These are phyloP conservation scores for Pestalotiopsis sp. DNA, from an alignment of 2,329 filamentous ascomycete genomes.

Conservation along the genomic window DNA sequence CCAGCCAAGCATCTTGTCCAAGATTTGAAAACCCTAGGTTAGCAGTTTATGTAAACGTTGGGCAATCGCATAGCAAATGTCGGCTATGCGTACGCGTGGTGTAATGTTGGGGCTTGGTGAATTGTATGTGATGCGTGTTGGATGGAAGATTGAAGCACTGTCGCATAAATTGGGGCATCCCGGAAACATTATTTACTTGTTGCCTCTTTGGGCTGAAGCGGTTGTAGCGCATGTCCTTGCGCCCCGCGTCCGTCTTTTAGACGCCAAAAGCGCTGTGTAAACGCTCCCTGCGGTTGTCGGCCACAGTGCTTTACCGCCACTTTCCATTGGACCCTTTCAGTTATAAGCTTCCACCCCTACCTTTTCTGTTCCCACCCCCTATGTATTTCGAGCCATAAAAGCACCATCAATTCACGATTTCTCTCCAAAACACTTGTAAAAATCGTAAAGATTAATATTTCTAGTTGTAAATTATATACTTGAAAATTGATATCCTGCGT, in stretches of 20 bases:
- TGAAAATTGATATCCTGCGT: too few relatives aligned
- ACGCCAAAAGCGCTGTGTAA: not conserved
- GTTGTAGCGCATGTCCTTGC: not conserved
- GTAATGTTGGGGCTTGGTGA: not conserved
- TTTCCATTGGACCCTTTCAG: not conserved
- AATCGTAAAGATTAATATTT: too few relatives aligned
- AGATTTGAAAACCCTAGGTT: not conserved
- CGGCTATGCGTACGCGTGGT: not conserved
- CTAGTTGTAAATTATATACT: too few relatives aligned
- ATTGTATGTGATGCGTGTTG: not conserved
- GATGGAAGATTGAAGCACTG: not conserved
- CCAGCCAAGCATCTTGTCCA: slow-evolving; percentile 58
- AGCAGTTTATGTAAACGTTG: not conserved
- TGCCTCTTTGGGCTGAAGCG: slow-evolving; percentile 6
- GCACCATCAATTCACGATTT: too few relatives aligned
- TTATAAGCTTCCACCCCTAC: too few relatives aligned
- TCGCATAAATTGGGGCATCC: not conserved
- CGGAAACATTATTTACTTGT: slow-evolving; percentile 8
- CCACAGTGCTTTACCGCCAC: slow-evolving; percentile 2
- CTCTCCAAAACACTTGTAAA: too few relatives aligned
- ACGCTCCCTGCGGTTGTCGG: not conserved
- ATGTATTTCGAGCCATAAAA: too few relatives aligned
- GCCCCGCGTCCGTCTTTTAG: not conserved
- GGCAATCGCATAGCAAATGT: not conserved
- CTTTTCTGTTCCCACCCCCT: too few relatives aligned